Evolutionary conservation across 495 filamentous ascomycete species (phyloP), one percentile per base, ranked within the genome.

Genomic region (Aspergillus affinis): DNA sequence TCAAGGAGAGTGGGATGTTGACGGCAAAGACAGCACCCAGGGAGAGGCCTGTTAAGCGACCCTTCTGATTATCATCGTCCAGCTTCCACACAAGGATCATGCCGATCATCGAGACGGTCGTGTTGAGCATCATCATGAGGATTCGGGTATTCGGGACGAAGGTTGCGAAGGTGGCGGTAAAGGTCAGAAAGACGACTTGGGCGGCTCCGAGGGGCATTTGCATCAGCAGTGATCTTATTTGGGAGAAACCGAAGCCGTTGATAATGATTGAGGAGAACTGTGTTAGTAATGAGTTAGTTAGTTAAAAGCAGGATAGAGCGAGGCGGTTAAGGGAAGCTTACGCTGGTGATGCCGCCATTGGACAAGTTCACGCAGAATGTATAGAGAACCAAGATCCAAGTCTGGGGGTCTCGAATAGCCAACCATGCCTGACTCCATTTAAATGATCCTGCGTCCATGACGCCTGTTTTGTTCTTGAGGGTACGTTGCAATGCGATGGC

Each of bases 31-130:
- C 76, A 53, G 81, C 73, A 1, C 76, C 80, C 0, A 87, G 59
- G 54, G 84, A 84, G 61, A 85, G 78, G 0, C 82, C 82, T 0
- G 74, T 77, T 58, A 87, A 76, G 26, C 83, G 73, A 0, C 82
- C 85, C 4, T 68, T 76, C 52, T 75, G 76, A 59, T 83, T 80
- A 23, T 69, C 65, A 0, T 80, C 61, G n/a, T 84, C 81, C 13
- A 89, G 71, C 26, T 77, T 79, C 52, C 85, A 82, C 13, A 88
- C 84, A 2, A 89, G 76, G 7, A 82, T 67, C 71, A 86, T 76
- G 15, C 86, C 85, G 6, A 86, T 45, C n/a, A 87, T 75, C 3
- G 73, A 65, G 19, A 70, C 58, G 7, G 64, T 52, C 0, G 67
- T 70, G 54, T 71, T 72, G 18, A 75, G 20, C 3, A 68, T 72